These are phyloP conservation scores for Saturnispora halmiae DNA, from an alignment of 805 yeast genomes.

Conservation along the genomic window DNA sequence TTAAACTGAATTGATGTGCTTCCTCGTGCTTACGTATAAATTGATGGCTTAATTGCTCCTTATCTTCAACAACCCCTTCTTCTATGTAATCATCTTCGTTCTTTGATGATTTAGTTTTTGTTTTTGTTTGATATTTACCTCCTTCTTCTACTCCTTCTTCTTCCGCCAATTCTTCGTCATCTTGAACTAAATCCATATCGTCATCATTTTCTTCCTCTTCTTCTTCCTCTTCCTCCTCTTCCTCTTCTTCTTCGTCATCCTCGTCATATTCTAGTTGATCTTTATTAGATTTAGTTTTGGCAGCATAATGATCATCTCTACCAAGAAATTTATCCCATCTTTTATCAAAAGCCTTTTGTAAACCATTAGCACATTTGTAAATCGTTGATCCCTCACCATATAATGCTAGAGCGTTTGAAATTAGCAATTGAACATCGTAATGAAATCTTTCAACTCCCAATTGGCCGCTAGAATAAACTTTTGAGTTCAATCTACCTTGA, in stretches of 20 bases:
- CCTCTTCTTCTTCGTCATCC: slow-evolving; percentile 10
- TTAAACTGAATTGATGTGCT: slow-evolving; percentile 27
- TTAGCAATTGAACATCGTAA: slow-evolving; percentile 52
- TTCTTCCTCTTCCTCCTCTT: slow-evolving; percentile 8
- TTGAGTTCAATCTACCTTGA: slow-evolving; percentile 40
- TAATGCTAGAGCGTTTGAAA: slow-evolving; percentile 68
- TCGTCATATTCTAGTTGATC: neutral
- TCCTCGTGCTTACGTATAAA: slow-evolving; percentile 18
- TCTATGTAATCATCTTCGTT: neutral
- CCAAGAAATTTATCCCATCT: slow-evolving; percentile 29
- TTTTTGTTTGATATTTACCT: neutral
- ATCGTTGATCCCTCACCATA: slow-evolving; percentile 69
- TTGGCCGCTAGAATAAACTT: slow-evolving; percentile 40
- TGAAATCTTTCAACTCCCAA: slow-evolving; percentile 50
- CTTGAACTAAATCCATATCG: slow-evolving; percentile 9
- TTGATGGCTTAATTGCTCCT: slow-evolving; percentile 15
- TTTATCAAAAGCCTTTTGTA: slow-evolving; percentile 44
- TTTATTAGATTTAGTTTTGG: too few species aligned
- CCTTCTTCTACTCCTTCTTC: slow-evolving; percentile 6
- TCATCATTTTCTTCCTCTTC: slow-evolving; percentile 8
- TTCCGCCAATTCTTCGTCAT: slow-evolving; percentile 11
- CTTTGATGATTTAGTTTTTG: neutral
- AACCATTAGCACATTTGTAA: slow-evolving; percentile 57
- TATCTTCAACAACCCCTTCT: neutral
- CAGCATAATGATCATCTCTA: slow-evolving; percentile 17